phyloP scores from a whole-genome alignment of 352 stramenopile species.

The Pythium coloratum region DNA sequence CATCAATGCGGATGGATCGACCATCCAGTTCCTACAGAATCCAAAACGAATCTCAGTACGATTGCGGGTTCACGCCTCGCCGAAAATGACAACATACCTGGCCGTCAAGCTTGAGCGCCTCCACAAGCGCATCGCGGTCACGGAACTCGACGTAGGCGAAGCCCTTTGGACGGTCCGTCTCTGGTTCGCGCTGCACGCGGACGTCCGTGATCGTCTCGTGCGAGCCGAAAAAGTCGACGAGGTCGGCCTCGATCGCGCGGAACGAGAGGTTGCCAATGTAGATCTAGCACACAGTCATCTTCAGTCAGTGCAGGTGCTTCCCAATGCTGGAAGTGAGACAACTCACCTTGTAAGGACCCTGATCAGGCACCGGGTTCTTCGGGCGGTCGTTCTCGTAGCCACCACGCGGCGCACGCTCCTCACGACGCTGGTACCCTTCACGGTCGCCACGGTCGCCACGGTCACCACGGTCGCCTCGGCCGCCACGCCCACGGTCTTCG shows the following conservation, averaged over 20 bases:
- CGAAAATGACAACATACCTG: conserved; percentile 14
- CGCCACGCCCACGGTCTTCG: conserved; percentile 25
- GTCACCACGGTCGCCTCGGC: neutral
- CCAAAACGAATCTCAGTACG: neutral
- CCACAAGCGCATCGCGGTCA: conserved; percentile 61
- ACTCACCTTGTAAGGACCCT: conserved; percentile 71
- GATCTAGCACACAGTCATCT: conserved; percentile 31
- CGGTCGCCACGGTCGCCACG: neutral
- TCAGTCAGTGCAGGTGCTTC: neutral
- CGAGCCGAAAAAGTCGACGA: conserved; percentile 66
- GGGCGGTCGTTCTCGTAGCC: conserved; percentile 39
- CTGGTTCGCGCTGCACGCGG: conserved; percentile 62
- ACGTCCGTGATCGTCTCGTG: conserved; percentile 64
- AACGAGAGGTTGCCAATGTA: conserved; percentile 86
- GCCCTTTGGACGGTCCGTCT: conserved; percentile 70
- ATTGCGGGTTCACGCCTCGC: neutral
- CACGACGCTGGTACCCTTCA: conserved; percentile 17
- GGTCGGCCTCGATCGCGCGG: conserved; percentile 60
- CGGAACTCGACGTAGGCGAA: conserved; percentile 87
- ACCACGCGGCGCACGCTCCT: conserved; percentile 20
- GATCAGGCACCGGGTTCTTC: conserved; percentile 79
- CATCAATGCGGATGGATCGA: conserved; percentile 68
- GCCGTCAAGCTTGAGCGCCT: conserved; percentile 65
- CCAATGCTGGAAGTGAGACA: neutral
- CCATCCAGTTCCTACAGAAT: conserved; percentile 33